Evolutionary conservation across 2,329 filamentous ascomycete genomes (phyloP).

Genomic region (Lachnellula willkommii): DNA sequence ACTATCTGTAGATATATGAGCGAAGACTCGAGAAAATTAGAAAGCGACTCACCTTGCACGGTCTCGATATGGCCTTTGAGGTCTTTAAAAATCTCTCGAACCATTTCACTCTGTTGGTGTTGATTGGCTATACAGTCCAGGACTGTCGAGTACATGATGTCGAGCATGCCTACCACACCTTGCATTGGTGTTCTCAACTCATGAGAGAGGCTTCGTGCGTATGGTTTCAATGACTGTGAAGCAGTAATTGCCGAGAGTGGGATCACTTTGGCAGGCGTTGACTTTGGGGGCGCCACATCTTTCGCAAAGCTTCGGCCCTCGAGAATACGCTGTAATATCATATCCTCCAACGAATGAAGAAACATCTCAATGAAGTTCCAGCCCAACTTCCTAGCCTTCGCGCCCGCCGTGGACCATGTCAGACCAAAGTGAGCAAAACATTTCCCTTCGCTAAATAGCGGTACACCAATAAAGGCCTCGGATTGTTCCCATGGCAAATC

Average conservation of each 20-base stretch:
- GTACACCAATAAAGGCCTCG: slow-evolving; percentile 63
- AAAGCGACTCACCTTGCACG: slow-evolving; percentile 51
- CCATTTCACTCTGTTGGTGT: slow-evolving; percentile 43
- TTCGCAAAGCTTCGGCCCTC: slow-evolving; percentile 44
- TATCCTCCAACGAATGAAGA: slow-evolving; percentile 62
- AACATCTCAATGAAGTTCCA: slow-evolving; percentile 66
- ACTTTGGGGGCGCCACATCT: slow-evolving; percentile 26
- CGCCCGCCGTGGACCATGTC: slow-evolving; percentile 63
- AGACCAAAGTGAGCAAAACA: slow-evolving; percentile 67
- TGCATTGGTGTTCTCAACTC: slow-evolving; percentile 71
- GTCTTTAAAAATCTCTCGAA: slow-evolving; percentile 52
- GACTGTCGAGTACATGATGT: slow-evolving; percentile 70
- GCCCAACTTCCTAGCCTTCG: slow-evolving; percentile 48
- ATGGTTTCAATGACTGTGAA: slow-evolving; percentile 63
- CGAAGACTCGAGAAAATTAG: neutral
- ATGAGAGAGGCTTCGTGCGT: slow-evolving; percentile 66
- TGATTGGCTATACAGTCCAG: slow-evolving; percentile 57
- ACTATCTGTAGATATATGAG: slow-evolving; percentile 46
- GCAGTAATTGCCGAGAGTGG: slow-evolving; percentile 51
- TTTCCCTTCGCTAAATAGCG: slow-evolving; percentile 59
- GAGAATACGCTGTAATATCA: slow-evolving; percentile 54
- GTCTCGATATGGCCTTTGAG: slow-evolving; percentile 66
- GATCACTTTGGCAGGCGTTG: slow-evolving; percentile 38
- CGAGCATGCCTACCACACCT: slow-evolving; percentile 69
- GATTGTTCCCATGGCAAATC: slow-evolving; percentile 50